phyloP scores from a whole-genome alignment of 192 early-diverging fungal species.

The Coemansia sp. region DNA sequence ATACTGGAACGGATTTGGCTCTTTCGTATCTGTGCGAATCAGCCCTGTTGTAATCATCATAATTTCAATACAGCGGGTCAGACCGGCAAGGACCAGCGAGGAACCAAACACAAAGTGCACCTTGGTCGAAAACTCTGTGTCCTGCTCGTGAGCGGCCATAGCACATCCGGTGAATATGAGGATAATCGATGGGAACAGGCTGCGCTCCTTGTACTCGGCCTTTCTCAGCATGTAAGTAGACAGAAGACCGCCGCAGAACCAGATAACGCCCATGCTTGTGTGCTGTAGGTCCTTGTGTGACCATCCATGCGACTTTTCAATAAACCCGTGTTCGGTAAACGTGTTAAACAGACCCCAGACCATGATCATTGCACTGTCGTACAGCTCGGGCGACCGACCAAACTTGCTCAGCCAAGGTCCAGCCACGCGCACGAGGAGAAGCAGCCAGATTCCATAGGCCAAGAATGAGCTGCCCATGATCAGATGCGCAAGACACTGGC shows the following conservation, averaged over 20 bases:
- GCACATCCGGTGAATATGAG: constrained; percentile 63
- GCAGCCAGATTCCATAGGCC: constrained; percentile 61
- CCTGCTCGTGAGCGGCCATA: constrained; percentile 61
- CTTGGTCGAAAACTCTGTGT: constrained; percentile 55
- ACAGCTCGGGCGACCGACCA: constrained; percentile 65
- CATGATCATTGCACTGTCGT: constrained; percentile 65
- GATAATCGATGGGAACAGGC: constrained; percentile 60
- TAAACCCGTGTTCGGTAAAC: constrained; percentile 67
- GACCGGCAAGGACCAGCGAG: constrained; percentile 56
- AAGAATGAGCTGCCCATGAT: constrained; percentile 74
- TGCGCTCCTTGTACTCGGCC: constrained; percentile 44
- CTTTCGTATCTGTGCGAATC: constrained; percentile 18
- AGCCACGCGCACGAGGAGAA: constrained; percentile 58
- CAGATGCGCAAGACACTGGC: constrained; percentile 68
- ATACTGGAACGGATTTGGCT: constrained; percentile 53
- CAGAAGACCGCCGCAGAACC: constrained; percentile 62
- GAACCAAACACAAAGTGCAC: constrained; percentile 68
- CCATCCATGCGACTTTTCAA: constrained; percentile 54
- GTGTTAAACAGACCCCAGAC: constrained; percentile 68
- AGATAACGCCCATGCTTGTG: constrained; percentile 66
- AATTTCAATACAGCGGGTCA: constrained; percentile 60
- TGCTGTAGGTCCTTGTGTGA: constrained; percentile 67
- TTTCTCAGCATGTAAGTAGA: constrained; percentile 54
- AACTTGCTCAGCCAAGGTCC: constrained; percentile 56
- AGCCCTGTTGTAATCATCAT: constrained; percentile 37